phyloP scores from a whole-genome alignment of 1,284 basidiomycete species.

The Neolentinus lepideus region DNA sequence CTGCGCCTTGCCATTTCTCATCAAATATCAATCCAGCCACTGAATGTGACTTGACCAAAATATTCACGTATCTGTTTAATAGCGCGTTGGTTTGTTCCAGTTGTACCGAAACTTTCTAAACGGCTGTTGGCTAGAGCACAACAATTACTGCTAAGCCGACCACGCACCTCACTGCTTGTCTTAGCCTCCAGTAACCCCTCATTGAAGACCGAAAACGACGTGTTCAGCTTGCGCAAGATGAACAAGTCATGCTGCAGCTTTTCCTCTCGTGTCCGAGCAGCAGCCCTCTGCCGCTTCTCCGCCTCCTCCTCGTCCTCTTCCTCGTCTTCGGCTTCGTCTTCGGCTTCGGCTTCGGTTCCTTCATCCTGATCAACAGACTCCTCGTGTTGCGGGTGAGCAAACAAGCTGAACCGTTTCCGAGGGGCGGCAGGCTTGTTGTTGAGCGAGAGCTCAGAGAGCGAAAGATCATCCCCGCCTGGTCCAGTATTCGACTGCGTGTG shows the following conservation, averaged over 20 bases:
- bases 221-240: constrained; percentile 63
- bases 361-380: constrained; percentile 21
- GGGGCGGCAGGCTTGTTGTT: constrained; percentile 13
- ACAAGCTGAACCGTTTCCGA: constrained; percentile 27
- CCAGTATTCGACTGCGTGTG: constrained; percentile 36
- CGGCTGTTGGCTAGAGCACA: constrained; percentile 2
- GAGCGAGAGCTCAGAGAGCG: constrained; percentile 55
- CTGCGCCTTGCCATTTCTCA: constrained; percentile 65
- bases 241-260: constrained; percentile 66
- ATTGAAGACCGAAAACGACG: constrained; percentile 56
- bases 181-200: constrained; percentile 55
- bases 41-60: constrained; percentile 64
- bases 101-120: constrained; percentile 55
- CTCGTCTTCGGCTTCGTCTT: constrained; percentile 13
- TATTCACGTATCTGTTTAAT: constrained; percentile 62
- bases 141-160: not conserved
- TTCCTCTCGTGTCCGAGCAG: constrained; percentile 53
- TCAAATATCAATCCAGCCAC: constrained; percentile 63
- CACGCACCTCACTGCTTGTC: constrained; percentile 59
- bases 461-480: constrained; percentile 46
- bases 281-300: constrained; percentile 16
- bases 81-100: constrained; percentile 63
- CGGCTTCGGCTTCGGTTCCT: constrained; percentile 16
- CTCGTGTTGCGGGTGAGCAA: constrained; percentile 25
- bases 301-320: constrained; percentile 15